Evolutionary conservation across 768 basidiomycete genomes (phyloP).

Genomic region (Chalciporus pseudorubinellus): DNA sequence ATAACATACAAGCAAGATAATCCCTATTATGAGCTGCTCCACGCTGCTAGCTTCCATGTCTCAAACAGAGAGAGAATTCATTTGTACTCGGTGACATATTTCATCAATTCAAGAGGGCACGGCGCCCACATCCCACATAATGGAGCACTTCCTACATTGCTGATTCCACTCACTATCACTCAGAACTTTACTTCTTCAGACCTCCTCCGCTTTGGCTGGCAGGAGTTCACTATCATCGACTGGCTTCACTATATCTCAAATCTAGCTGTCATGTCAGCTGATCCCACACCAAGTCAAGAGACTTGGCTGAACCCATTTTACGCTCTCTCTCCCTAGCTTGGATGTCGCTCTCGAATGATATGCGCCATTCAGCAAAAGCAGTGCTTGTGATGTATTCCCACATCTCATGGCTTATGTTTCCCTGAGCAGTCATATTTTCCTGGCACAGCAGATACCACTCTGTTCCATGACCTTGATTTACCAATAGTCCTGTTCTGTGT

Average conservation of each 20-base stretch:
- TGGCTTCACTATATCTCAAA: slow-evolving; percentile 69
- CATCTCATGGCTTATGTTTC: slow-evolving; percentile 54
- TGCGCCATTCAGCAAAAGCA: slow-evolving; percentile 38
- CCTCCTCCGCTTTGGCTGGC: slow-evolving; percentile 68
- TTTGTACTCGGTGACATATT: slow-evolving; percentile 61
- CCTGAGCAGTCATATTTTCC: slow-evolving; percentile 78
- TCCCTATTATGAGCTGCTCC: slow-evolving; percentile 51
- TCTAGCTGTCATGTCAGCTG: slow-evolving; percentile 37
- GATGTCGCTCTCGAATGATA: slow-evolving; percentile 50
- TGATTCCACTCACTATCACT: slow-evolving; percentile 69
- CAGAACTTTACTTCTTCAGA: slow-evolving; percentile 51
- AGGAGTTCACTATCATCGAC: slow-evolving; percentile 66
- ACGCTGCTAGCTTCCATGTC: slow-evolving; percentile 60
- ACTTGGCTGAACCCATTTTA: slow-evolving; percentile 79
- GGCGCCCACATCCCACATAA: slow-evolving; percentile 61
- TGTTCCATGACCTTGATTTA: slow-evolving; percentile 65
- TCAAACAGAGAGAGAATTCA: slow-evolving; percentile 55
- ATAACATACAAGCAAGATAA: slow-evolving; percentile 38
- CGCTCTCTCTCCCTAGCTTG: slow-evolving; percentile 61
- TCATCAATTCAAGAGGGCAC: slow-evolving; percentile 58
- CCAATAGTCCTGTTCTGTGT: slow-evolving; percentile 59
- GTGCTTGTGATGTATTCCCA: slow-evolving; percentile 48
- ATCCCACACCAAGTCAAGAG: slow-evolving; percentile 49
- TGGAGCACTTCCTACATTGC: slow-evolving; percentile 71
- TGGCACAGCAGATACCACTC: slow-evolving; percentile 59